A percentile compares a stretch with the other conserved stretches of the same genome.
Conservation (phyloP, 352 stramenopile genomes). For the Phytopythium boreale region DNA sequence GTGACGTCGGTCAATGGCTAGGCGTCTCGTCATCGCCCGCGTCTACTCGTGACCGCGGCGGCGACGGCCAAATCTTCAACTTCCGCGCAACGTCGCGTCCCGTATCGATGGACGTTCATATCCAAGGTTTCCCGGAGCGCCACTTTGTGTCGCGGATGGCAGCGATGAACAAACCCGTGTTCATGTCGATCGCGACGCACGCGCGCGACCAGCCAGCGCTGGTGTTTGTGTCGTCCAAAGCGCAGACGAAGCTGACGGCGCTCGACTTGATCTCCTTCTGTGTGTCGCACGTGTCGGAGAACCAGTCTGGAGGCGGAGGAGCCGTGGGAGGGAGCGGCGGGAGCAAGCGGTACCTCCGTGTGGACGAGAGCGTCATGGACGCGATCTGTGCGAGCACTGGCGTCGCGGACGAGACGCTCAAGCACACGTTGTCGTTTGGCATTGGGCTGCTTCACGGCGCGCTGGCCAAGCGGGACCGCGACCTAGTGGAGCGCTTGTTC, state of each 20-base stretch:
- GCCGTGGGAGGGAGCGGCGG: conserved; percentile 57
- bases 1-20: conserved; percentile 96
- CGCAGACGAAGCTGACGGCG: conserved; percentile 97
- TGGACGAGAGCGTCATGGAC: conserved; percentile 89
- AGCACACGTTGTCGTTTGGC: conserved; percentile 96
- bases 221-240: conserved; percentile 98
- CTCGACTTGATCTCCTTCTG: conserved; percentile 97
- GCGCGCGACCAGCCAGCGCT: conserved; percentile 92
- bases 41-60: conserved; percentile 10
- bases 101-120: conserved; percentile 95
- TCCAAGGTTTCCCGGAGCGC: conserved; percentile 95
- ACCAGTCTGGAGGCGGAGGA: conserved; percentile 21
- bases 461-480: conserved; percentile 83
- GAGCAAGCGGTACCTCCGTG: conserved; percentile 92
- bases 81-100: conserved; percentile 95
- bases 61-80: conserved; percentile 88
- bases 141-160: conserved; percentile 98
- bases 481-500: conserved; percentile 97
- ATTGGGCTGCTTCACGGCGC: conserved; percentile 98
- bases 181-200: conserved; percentile 96
- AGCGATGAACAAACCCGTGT: conserved; percentile 99
- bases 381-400: conserved; percentile 77
- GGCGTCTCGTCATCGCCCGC: conserved; percentile 65
- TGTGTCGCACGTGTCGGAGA: conserved; percentile 51
- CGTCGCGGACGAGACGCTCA: conserved; percentile 90